Evolutionary conservation across 2,329 filamentous ascomycete species (phyloP).

Genomic region (Pseudocercospora vitis): DNA sequence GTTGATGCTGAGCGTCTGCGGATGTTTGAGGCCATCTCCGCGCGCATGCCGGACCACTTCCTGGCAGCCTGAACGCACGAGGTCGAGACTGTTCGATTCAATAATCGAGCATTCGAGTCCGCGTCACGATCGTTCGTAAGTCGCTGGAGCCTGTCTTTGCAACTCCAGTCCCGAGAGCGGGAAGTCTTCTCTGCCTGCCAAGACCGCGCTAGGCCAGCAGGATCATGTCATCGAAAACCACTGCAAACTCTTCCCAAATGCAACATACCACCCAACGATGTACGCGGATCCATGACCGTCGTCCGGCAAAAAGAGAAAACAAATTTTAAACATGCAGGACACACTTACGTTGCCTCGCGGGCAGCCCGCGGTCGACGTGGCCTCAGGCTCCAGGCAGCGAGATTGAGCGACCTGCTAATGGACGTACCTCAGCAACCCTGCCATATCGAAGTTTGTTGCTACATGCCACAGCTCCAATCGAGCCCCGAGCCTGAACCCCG

Average conservation of each 20-base stretch:
- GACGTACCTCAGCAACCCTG: slow-evolving; percentile 3
- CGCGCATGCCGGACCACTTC: slow-evolving; percentile 4
- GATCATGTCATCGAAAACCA: neutral
- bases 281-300: neutral
- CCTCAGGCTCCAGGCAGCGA: slow-evolving; percentile 15
- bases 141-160: too few relatives aligned
- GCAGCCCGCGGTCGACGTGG: neutral
- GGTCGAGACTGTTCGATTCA: neutral
- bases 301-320: neutral
- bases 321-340: too few relatives aligned
- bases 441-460: slow-evolving; percentile 6
- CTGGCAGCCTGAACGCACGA: neutral
- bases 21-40: slow-evolving; percentile 25
- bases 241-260: neutral
- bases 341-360: neutral
- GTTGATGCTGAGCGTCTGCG: slow-evolving; percentile 24
- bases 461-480: neutral
- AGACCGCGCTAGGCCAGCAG: neutral
- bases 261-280: neutral
- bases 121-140: neutral
- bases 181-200: neutral
- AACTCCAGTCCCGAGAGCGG: too few relatives aligned
- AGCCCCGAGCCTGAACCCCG: neutral
- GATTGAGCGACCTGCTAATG: slow-evolving; percentile 7
- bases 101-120: neutral